Evolutionary conservation across 306 rosid genomes (phyloP).

Genomic region (Sechiopsis laciniata): DNA sequence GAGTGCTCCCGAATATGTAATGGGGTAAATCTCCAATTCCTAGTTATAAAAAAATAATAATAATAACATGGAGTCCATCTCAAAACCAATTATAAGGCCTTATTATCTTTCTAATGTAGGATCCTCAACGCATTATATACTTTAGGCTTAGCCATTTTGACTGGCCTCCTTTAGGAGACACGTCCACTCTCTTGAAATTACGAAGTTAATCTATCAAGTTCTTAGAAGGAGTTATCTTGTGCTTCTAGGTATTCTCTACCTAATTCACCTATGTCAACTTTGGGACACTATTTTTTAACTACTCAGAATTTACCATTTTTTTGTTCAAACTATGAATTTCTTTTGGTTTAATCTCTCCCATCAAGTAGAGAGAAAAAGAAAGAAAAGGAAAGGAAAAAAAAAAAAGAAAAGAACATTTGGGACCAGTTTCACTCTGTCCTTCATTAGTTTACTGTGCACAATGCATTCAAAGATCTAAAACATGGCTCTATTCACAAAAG

Average conservation of each 20-base stretch:
- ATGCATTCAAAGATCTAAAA: not conserved
- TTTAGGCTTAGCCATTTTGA: not conserved
- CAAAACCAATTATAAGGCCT: too few species aligned
- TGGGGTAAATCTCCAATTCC: too few species aligned
- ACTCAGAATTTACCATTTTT: not conserved
- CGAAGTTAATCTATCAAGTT: not conserved
- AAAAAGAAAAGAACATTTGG: not conserved
- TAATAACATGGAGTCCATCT: too few species aligned
- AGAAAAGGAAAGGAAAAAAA: not conserved
- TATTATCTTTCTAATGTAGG: not conserved
- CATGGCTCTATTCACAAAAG: conserved; percentile 7
- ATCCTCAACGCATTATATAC: not conserved
- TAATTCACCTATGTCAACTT: too few species aligned
- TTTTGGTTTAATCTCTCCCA: not conserved
- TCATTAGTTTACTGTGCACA: not conserved
- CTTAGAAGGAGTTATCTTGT: not conserved
- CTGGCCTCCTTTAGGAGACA: not conserved
- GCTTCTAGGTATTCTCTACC: not conserved
- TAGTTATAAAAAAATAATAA: too few species aligned
- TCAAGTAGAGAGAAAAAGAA: not conserved
- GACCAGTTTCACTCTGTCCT: not conserved
- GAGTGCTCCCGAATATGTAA: too few species aligned
- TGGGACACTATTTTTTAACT: not conserved
- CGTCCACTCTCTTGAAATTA: not conserved
- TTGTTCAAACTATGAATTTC: not conserved